Percentiles rank a stretch among this genome's conserved stretches.
phyloP scores from a whole-genome alignment of 345 rosid species.

The Syzygium aqueum region DNA sequence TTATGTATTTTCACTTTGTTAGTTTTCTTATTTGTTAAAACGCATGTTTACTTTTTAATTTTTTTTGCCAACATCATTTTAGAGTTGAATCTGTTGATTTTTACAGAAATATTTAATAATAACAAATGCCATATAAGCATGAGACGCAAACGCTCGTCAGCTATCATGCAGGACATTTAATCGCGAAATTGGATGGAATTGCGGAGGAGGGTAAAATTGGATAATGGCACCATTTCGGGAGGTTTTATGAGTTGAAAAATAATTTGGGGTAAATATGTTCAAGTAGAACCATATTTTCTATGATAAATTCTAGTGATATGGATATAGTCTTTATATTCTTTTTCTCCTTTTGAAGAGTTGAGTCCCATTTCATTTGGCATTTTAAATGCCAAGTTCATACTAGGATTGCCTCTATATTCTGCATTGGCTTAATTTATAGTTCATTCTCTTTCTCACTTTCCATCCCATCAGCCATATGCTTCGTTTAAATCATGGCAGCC shows the following conservation, averaged over 20 bases:
- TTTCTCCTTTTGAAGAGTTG: neutral
- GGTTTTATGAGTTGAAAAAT: neutral
- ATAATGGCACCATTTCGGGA: neutral
- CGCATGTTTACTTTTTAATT: neutral
- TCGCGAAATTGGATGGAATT: neutral
- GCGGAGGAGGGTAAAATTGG: neutral
- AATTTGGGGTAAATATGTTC: neutral
- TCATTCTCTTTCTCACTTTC: neutral
- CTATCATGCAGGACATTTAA: neutral
- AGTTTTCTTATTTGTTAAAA: neutral
- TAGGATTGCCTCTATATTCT: neutral
- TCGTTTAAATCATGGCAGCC: neutral
- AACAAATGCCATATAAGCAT: neutral
- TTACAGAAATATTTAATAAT: too few species aligned
- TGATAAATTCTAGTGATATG: neutral
- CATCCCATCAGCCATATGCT: neutral
- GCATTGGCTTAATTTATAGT: neutral
- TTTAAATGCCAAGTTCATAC: neutral
- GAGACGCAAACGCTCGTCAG: neutral
- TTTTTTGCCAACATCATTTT: neutral
- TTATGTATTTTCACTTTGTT: neutral
- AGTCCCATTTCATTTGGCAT: neutral
- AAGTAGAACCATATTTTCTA: neutral
- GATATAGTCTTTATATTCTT: fast-evolving
- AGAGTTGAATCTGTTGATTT: neutral